Evolutionary conservation across 1,284 basidiomycete species (phyloP), one percentile per base, ranked within the genome.

Genomic region (Pseudomicrostroma phylloplanum): DNA sequence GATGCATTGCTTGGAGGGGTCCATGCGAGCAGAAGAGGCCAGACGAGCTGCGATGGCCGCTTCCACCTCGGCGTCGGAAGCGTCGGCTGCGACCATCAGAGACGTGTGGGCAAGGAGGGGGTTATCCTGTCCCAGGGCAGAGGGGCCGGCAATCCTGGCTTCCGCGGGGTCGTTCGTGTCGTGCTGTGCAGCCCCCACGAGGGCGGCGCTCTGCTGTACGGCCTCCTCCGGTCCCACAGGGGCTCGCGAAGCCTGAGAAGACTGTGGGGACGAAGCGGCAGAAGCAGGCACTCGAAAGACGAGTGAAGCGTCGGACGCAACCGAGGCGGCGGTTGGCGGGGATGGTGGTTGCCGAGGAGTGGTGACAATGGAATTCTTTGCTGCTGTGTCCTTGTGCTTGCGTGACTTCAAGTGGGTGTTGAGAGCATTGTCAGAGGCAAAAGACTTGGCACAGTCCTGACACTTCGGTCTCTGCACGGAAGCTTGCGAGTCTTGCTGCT

Each of bases 361-460:
- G 51, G 2, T 19, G 2, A 26, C 17, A 6, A 19, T 13, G 13
- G 51, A n/a, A n/a, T 15, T 26, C 17, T 17, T 25, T 54, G 51
- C 51, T 6, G 15, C 87, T 62, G 85, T 87, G 43, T 96, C 91
- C 66, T 86, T 89, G 82, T 98, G 94, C 79, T 89, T 93, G 78
- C 88, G 93, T 1, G 92, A 94, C 76, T 86, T 85, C 39, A 94
- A 80, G 78, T 98, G 96, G 3, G 91, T 89, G 25, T 86, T 83
- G 80, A 89, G 93, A 1, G 92, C 90, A 80, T 93, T 94, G 70
- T 90, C 88, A 0, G 91, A 89, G 0, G 89, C 87, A 78, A 96
- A 98, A 0, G 83, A 82, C 83, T 98, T 98, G 69, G 92, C 94
- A 64, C 51, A 54, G 13, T 17, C 21, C 51, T 54, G 51, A 25